Percentiles rank a stretch among this genome's conserved stretches.
These are phyloP conservation scores for Fraxinus ornus DNA, from an alignment of 305 asterid genomes.

Conservation along the genomic window DNA sequence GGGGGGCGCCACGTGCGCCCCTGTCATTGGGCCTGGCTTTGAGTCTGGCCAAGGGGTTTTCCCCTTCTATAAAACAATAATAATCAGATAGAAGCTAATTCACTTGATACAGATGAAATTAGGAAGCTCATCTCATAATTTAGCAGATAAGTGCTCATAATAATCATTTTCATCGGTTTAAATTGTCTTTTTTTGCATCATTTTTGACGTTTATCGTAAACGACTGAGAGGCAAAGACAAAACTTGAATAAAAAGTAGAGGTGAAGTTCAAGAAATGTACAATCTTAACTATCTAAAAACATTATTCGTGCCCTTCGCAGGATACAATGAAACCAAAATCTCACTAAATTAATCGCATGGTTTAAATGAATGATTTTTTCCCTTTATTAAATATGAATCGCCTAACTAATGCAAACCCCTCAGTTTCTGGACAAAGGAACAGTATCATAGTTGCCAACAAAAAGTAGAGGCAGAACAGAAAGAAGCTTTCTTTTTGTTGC, in stretches of 20 bases:
- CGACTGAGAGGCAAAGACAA: not conserved
- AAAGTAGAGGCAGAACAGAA: constrained; percentile 32
- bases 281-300: not conserved
- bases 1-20: no score
- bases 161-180: not conserved
- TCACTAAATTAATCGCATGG: not conserved
- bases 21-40: no score
- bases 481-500: constrained; percentile 31
- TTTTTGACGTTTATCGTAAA: not conserved
- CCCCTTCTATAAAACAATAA: not conserved
- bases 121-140: not conserved
- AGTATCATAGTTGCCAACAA: constrained; percentile 13
- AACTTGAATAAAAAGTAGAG: not conserved
- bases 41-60: no score
- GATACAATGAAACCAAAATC: not conserved
- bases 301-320: not conserved
- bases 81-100: not conserved
- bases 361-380: not conserved
- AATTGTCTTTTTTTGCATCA: not conserved
- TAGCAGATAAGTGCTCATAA: not conserved
- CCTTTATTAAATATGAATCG: not conserved
- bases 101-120: not conserved
- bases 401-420: not conserved
- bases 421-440: not conserved
- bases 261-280: not conserved